These are phyloP conservation scores for Juncus effusus DNA, from an alignment of 176 grass and related monocot genomes.

Conservation along the genomic window DNA sequence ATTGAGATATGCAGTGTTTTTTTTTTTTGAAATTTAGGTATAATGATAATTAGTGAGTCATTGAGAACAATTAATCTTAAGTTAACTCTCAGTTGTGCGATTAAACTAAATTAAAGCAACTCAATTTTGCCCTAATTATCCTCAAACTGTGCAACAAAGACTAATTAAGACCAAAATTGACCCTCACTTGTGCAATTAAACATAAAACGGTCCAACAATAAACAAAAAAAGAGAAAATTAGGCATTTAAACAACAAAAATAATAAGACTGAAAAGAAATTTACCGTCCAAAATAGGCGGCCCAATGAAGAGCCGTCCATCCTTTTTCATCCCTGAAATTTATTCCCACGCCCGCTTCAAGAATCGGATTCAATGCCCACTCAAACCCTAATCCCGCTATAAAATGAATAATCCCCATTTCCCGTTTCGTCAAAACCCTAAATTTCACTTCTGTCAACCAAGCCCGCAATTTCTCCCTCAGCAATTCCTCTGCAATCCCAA, in stretches of 20 bases:
- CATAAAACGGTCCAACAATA: background rate
- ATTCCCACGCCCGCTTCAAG: conserved; percentile 60
- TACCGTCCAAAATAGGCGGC: conserved; percentile 95
- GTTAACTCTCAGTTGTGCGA: too few species aligned
- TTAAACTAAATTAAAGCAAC: too few species aligned
- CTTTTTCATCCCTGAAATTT: conserved; percentile 96
- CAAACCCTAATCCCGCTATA: conserved; percentile 76
- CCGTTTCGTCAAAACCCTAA: conserved; percentile 57
- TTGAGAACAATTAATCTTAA: too few species aligned
- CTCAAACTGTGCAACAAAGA: too few species aligned
- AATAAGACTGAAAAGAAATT: conserved; percentile 20
- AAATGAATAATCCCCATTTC: conserved; percentile 93
- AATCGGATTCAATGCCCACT: conserved; percentile 75
- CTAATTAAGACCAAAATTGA: too few species aligned
- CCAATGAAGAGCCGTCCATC: conserved; percentile 99
- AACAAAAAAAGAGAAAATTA: background rate
- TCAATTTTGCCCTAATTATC: too few species aligned
- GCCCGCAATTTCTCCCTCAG: conserved; percentile 69
- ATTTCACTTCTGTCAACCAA: conserved; percentile 57
- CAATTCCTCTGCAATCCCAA: conserved; percentile 78
- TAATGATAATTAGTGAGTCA: too few species aligned
- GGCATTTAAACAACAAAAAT: conserved; percentile 12
- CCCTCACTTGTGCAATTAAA: too few species aligned
- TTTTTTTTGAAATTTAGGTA: too few species aligned
- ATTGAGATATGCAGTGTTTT: too few species aligned